Base-by-base conservation (phyloP, 2,329 filamentous ascomycete species). In the Pseudopyrenochaeta lycopersici region DNA sequence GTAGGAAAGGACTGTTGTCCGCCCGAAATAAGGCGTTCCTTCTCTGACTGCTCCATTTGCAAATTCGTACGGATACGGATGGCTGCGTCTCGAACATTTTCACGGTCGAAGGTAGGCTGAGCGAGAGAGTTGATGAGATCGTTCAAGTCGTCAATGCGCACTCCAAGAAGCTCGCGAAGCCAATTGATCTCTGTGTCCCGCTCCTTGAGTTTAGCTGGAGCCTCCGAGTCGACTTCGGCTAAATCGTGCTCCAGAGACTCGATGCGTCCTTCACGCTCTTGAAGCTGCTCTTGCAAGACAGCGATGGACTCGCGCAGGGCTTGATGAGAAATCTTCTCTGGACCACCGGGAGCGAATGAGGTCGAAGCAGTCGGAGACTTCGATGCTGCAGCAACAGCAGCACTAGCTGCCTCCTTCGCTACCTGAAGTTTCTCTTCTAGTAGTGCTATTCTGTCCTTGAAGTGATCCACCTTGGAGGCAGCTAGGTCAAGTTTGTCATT, bases 21-120 rank as follows among this genome's bases (percentile, higher is more conserved):
- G 56, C 87, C 89, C 12, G 89, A 88, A 77, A 91, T 85, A 1
- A 91, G 88, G 54, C 95, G 86, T 75, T 98, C 94, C 46, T 92
- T 91, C 77, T 97, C 93, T 73, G 97, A 92, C 72, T 96, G 91
- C 76, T 99, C 94, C 95, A 99, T 99, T 73, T 98, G 92, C 31
- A 99, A 82, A 69, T 97, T 97, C 12, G 95, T 91, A 73, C 92
- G 91, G 56, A 99, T 88, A 47, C 95, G 89, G 65, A 98, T 98
- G 31, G 92, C 91, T 5, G 93, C 92, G 72, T 98, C 93, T 66
- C 90, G 91, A 60, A 97, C 90, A 5, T 85, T 84, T 58, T 92
- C 87, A 52, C 87, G 86, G 74, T 98, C 89, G 72, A 91, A 95
- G 21, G 83, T 81, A 4, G 92, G 88, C 58, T 88, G 83, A 2